Base-by-base conservation (phyloP, 345 rosid genomes). In the Eucalyptus caleyi region DNA sequence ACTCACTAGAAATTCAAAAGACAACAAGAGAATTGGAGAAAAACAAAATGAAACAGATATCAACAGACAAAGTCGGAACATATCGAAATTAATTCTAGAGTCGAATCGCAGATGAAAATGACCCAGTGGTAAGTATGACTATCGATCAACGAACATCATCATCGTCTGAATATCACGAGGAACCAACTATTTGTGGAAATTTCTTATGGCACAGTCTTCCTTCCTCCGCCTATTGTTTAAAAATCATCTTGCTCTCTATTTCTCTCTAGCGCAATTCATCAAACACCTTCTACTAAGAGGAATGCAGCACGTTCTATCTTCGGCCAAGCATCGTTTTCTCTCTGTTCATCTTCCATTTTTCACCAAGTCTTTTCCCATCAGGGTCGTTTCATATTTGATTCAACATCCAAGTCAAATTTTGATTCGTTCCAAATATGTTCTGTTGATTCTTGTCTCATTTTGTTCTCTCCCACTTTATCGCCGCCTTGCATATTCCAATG, bases 1-100 rank as follows among this genome's bases (percentile, higher is more conserved):
- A 49, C 2, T 15, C 49, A 10, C 49, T 49, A 1, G 2, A 49
- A 49, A 49, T 49, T 49, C 2, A 1, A 0, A 23, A 19, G 60
- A 54, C 26, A 8, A 24, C 60, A 9, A 54, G 27, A 54, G 60
- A 54, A 54, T 23, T 51, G 54, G 60, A 9, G 26, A 23, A 54
- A 21, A 54, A 21, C 12, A 19, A 2, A 54, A 8, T 24, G 60
- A 54, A 54, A 21, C 1, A 54, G 27, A 54, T 3, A 54, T 54
- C 27, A 19, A 54, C 1, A 2, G 0, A 54, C 6, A 1, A 23
- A 54, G 10, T 49, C 0, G 3, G 9, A 2, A 44, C 9, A 2
- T 5, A 27, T 60, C 3, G 1, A 60, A 60, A 27, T 26, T 6
- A 60, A 60, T 26, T 12, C 67, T 60, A 26, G 67, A 60, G 67